A percentile compares a stretch with the other conserved stretches of the same genome.
Evolutionary conservation across 495 filamentous ascomycete species (phyloP).

Genomic region (Eremomyces bilateralis): DNA sequence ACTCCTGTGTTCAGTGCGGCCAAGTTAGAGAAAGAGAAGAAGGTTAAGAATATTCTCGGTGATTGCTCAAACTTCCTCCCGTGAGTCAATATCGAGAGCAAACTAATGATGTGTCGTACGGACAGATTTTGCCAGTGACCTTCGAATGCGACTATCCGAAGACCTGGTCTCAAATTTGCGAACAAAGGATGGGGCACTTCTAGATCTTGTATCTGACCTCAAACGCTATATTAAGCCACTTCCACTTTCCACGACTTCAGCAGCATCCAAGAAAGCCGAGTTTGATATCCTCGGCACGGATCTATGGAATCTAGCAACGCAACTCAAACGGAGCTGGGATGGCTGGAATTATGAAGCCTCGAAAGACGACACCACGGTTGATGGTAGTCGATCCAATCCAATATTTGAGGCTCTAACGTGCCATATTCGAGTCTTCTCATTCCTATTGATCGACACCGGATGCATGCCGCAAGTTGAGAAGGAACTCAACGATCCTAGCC

Average conservation of each 20-base stretch:
- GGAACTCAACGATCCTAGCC: slow-evolving; percentile 1
- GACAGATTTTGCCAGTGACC: too few species aligned
- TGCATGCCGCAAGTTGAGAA: not conserved
- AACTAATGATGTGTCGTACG: too few species aligned
- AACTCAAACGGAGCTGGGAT: slow-evolving; percentile 17
- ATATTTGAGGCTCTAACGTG: slow-evolving; percentile 2
- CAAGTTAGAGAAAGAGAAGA: not conserved
- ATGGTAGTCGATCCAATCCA: too few species aligned
- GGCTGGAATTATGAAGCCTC: too few species aligned
- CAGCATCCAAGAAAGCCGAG: slow-evolving; percentile 17
- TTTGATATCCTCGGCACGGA: slow-evolving; percentile 31
- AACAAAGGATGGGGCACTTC: too few species aligned
- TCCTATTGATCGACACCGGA: slow-evolving; percentile 35
- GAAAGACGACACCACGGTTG: too few species aligned
- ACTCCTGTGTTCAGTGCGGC: too few species aligned
- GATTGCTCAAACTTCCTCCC: too few species aligned
- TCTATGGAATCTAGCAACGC: slow-evolving; percentile 49
- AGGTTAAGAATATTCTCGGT: not conserved
- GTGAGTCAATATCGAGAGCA: too few species aligned
- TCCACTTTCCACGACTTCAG: slow-evolving; percentile 7
- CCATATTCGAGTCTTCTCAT: slow-evolving; percentile 40
- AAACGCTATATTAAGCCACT: slow-evolving; percentile 9
- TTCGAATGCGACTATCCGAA: too few species aligned
- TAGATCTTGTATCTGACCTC: slow-evolving; percentile 8
- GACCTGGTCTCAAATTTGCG: too few species aligned